Base-by-base conservation (phyloP, 2,329 filamentous ascomycete genomes). In the Juglanconis oblonga region DNA sequence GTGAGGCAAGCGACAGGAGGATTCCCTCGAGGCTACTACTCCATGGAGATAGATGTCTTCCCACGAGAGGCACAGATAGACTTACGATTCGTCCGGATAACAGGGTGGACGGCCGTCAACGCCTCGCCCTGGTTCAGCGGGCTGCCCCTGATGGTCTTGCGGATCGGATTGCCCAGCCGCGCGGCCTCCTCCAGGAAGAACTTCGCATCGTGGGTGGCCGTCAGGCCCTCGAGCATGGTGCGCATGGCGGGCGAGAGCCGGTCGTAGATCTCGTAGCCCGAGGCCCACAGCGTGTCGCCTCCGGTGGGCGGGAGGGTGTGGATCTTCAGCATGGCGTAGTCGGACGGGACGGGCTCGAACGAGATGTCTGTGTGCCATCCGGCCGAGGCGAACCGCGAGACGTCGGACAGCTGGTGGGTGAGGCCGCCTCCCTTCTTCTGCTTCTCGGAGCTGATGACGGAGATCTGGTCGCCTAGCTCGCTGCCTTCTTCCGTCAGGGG, bases 11-110 rank as follows among this genome's bases (percentile, higher is more conserved):
- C 17, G 17, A 17, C 17, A 17, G 17, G 17, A 17, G 17, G 17
- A 29, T 49, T 29, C 45, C 7, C 17, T n/a, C 13, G 17, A 17
- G 35, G 35, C 35, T 7, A 7, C 11, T 38, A 11, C 35, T 3
- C 35, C 11, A 11, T 38, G 11, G 35, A 38, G 35, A 38, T 38
- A 38, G 35, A 38, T 38, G 35, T 11, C 6, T 11, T 11, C 35
- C 35, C 35, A 33, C 14, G 38, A 58, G 11, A 48, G 48, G 38
- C 3, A 32, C 1, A 42, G 1, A 31, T 13, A 45, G n/a, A 67
- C 69, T 60, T 57, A 62, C 75, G 85, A 66, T 87, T 87, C 5
- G 84, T 87, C 3, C 85, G 78, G 47, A 86, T 74, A 3, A 86
- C 72, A 1, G 83, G 83, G 66, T 83, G 81, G 2, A 77, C 73